Evolutionary conservation across 202 grass and related monocot species (phyloP), one percentile per base, ranked within the genome.

Genomic region (Zoysia matrella): DNA sequence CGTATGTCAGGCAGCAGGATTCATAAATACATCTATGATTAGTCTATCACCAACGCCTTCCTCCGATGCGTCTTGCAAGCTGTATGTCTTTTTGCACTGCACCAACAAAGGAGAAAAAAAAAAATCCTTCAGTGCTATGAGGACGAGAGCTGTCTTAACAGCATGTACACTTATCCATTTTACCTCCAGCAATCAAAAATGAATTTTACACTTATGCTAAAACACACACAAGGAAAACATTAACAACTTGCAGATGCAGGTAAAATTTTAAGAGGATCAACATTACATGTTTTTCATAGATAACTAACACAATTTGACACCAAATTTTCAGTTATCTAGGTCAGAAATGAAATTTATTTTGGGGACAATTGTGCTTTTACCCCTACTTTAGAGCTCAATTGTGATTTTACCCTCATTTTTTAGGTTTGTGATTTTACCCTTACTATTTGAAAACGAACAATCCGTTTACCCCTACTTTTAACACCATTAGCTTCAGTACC

Each of bases 11-110:
- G 22, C 22, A 22, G 22, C 22, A 22, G 22, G 22, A 22, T 22
- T 22, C 22, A 22, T 22, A 22, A 22, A 22, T 22, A 22, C 22
- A 22, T 22, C 22, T 22, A 22, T 22, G 22, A 22, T 22, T 22
- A 22, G 22, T 22, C 22, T 22, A 22, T 22, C 22, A 22, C 22
- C 22, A 22, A 22, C 22, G 22, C 22, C 22, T 22, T 22, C 22
- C 22, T 22, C 22, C 22, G 22, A 22, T 22, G 22, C 22, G 22
- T 22, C 91, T 92, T 8, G 90, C 96, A 11, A 98, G 87, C 18
- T 95, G 87, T 3, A 98, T 89, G 85, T 98, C 96, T 81, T 80
- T 93, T 76, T 85, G 70, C 96, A 95, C 96, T 98, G 88, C 40
- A 88, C 30, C 61, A 84, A 40, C 9, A 30, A 79, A 65, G 60